These are phyloP conservation scores for Pythium apleroticum DNA, from an alignment of 352 stramenopile genomes.

Conservation along the genomic window DNA sequence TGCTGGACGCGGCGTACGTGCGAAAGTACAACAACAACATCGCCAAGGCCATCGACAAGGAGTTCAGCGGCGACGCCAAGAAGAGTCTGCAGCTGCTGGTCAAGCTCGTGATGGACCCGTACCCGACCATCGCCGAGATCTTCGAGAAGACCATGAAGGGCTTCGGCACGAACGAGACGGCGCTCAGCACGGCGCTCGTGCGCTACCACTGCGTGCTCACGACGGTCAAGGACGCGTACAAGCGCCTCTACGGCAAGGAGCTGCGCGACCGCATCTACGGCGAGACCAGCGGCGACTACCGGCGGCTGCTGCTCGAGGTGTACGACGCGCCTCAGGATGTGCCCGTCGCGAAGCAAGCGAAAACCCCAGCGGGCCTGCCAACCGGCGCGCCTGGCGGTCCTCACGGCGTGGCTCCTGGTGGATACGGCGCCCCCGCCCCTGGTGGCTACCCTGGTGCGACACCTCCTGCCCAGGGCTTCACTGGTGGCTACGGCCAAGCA, in stretches of 20 bases:
- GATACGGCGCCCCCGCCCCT: slow-evolving; percentile 11
- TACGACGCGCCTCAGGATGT: slow-evolving; percentile 68
- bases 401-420: slow-evolving; percentile 7
- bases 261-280: slow-evolving; percentile 76
- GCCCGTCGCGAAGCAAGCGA: slow-evolving; percentile 12
- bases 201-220: slow-evolving; percentile 72
- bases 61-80: slow-evolving; percentile 81
- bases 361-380: slow-evolving; percentile 9
- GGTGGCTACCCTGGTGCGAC: slow-evolving; percentile 4
- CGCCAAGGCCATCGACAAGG: slow-evolving; percentile 71
- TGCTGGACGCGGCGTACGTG: slow-evolving; percentile 72
- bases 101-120: slow-evolving; percentile 51
- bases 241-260: slow-evolving; percentile 67
- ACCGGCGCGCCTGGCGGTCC: slow-evolving; percentile 10
- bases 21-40: slow-evolving; percentile 84
- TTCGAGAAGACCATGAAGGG: slow-evolving; percentile 75
- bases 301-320: slow-evolving; percentile 51
- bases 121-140: slow-evolving; percentile 54
- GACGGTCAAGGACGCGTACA: slow-evolving; percentile 65
- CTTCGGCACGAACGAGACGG: slow-evolving; percentile 65
- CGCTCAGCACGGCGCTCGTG: slow-evolving; percentile 52
- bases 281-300: slow-evolving; percentile 73
- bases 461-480: slow-evolving; percentile 3
- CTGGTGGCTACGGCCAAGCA: background rate
- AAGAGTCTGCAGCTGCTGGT: slow-evolving; percentile 63